A percentile compares a stretch with the other conserved stretches of the same genome.
These are phyloP conservation scores for Solanum chaucha DNA, from an alignment of 257 asterid genomes.

Conservation along the genomic window DNA sequence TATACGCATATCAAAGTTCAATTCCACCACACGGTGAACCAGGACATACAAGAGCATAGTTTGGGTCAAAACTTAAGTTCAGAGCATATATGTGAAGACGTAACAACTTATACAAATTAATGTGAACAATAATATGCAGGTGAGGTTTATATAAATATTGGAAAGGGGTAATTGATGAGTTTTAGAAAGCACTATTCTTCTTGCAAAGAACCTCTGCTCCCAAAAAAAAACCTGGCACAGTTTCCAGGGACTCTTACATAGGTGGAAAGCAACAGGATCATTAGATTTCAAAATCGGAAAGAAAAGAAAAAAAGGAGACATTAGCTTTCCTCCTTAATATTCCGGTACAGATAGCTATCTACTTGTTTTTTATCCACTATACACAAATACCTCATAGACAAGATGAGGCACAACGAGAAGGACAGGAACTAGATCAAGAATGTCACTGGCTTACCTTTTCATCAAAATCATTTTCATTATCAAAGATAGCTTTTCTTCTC, in stretches of 20 bases:
- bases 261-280: background rate
- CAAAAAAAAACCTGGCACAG: background rate
- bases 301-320: background rate
- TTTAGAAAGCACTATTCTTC: background rate
- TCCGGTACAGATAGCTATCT: background rate
- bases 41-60: background rate
- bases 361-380: background rate
- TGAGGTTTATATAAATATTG: background rate
- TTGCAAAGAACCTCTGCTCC: background rate
- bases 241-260: background rate
- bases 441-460: conserved; percentile 29
- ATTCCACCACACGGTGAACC: background rate
- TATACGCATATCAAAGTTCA: background rate
- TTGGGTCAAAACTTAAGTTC: background rate
- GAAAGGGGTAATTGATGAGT: background rate
- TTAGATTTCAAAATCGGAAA: background rate
- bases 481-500: conserved; percentile 88
- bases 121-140: background rate
- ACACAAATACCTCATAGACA: background rate
- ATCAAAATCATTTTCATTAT: conserved; percentile 36
- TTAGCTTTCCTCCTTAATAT: background rate
- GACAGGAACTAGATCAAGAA: background rate
- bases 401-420: background rate
- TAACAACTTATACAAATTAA: background rate
- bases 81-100: background rate